phyloP scores from a whole-genome alignment of 1,284 basidiomycete species.

The Peniophora sp. region DNA sequence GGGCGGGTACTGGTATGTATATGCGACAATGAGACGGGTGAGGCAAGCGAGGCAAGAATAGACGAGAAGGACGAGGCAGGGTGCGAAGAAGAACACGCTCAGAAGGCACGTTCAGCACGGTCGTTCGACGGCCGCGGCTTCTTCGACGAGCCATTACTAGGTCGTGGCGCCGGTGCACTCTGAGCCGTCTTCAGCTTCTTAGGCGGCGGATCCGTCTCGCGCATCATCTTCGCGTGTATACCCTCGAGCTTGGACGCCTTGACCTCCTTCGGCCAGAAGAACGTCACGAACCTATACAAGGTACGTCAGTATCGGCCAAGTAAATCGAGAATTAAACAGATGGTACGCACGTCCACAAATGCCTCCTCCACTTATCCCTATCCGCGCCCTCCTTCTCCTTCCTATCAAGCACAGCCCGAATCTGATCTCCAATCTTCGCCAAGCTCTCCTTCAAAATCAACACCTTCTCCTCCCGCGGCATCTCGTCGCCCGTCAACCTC shows the following conservation, averaged over 20 bases:
- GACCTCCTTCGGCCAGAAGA: slow-evolving; percentile 97
- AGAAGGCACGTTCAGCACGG: no score
- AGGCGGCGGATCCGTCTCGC: slow-evolving; percentile 33
- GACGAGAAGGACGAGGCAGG: no score
- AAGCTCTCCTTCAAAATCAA: slow-evolving; percentile 93
- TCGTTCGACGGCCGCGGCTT: no score
- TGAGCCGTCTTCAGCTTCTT: no score
- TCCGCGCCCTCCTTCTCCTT: slow-evolving; percentile 77
- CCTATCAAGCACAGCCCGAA: slow-evolving; percentile 75
- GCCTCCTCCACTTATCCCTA: slow-evolving; percentile 81
- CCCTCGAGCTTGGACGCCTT: slow-evolving; percentile 87
- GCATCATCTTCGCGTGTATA: slow-evolving; percentile 91
- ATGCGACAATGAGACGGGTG: no score
- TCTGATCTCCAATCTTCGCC: slow-evolving; percentile 88
- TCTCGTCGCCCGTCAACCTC: slow-evolving; percentile 86
- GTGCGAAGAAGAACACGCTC: no score
- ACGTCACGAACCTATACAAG: slow-evolving; percentile 70
- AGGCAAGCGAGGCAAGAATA: no score
- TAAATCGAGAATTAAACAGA: slow-evolving; percentile 2
- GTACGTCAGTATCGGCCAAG: neutral
- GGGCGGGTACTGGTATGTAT: no score
- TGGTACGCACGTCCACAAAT: slow-evolving; percentile 86
- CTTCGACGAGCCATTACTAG: no score
- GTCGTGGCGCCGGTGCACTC: no score
- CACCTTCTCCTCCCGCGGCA: slow-evolving; percentile 93